Evolutionary conservation across 2,329 filamentous ascomycete genomes (phyloP), one percentile per base, ranked within the genome.

Genomic region (Trichoderma sp.): DNA sequence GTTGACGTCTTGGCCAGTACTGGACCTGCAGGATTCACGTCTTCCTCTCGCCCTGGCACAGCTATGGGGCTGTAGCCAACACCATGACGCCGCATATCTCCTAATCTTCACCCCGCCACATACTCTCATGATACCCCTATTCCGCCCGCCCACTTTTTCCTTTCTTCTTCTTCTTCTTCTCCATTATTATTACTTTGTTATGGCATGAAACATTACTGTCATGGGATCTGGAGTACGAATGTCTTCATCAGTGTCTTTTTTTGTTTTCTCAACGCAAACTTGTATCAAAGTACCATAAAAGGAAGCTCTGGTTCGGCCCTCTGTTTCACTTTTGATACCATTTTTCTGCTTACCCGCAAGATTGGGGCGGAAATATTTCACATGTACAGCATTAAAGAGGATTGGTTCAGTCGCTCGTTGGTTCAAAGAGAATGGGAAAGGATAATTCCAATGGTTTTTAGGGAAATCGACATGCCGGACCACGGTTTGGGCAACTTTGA

Each of bases 1-100:
- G 78, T 89, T 75, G 81, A 82, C n/a, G 80, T 83, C 12, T 18
- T 76, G 16, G 71, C 71, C 56, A 35, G 68, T 31, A 9, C 56
- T 33, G 63, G 71, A 24, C 78, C 78, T 11, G 76, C 78, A 24
- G 80, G 77, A 33, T 21, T 78, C 27, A 75, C 78, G 2, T 79
- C 79, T 6, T 59, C 71, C 27, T 77, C 77, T 27, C 78, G 79
- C n/a, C 76, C 77, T 8, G 78, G 71, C 24, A 79, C 79, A 31
- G 73, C 78, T 14, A 50, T 79, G n/a, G 79, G 77, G 2, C 56
- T 79, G 38, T 76, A 78, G 75, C 29, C 75, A 38, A 71, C 69
- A 64, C 60, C 31, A 63, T 77, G 75, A 63, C 50, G 62, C 50
- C 29, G 9, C 31, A 41, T 16, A 29, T 21, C n/a, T 45, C n/a